phyloP scores from a whole-genome alignment of 2,329 filamentous ascomycete genomes.

The Hortaea werneckii region DNA sequence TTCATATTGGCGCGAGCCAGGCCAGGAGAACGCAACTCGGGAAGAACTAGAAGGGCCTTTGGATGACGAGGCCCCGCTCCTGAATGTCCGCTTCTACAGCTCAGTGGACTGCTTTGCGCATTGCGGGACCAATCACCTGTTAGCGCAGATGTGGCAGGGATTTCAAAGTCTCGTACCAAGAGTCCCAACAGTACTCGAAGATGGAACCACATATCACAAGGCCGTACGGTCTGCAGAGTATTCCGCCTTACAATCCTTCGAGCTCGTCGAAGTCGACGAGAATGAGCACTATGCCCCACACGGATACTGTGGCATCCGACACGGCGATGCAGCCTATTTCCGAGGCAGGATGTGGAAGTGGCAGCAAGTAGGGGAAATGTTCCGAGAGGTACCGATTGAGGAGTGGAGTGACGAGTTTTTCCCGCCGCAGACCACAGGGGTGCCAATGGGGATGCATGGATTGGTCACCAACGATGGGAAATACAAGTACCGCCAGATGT shows the following conservation, averaged over 20 bases:
- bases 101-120: conserved; percentile 2
- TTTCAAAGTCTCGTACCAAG: background rate
- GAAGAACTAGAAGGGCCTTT: background rate
- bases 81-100: conserved; percentile 1
- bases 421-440: background rate
- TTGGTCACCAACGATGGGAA: background rate
- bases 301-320: conserved; percentile 5
- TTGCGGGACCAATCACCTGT: conserved; percentile 1
- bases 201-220: background rate
- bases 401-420: conserved; percentile 1
- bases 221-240: too few relatives aligned
- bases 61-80: background rate
- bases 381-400: conserved; percentile 3
- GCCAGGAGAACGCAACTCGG: background rate
- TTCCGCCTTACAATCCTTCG: conserved; percentile 1
- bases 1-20: background rate
- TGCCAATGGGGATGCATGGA: background rate
- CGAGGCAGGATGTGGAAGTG: conserved; percentile 2
- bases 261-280: conserved; percentile 2
- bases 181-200: background rate
- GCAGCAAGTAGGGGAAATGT: conserved; percentile 2
- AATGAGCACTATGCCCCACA: conserved; percentile 1
- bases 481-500: background rate
- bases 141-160: background rate
- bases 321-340: conserved; percentile 3